Percentiles rank a stretch among this genome's conserved stretches.
phyloP scores from a whole-genome alignment of 371 early-diverging fungal species.

The Mucor irregularis region DNA sequence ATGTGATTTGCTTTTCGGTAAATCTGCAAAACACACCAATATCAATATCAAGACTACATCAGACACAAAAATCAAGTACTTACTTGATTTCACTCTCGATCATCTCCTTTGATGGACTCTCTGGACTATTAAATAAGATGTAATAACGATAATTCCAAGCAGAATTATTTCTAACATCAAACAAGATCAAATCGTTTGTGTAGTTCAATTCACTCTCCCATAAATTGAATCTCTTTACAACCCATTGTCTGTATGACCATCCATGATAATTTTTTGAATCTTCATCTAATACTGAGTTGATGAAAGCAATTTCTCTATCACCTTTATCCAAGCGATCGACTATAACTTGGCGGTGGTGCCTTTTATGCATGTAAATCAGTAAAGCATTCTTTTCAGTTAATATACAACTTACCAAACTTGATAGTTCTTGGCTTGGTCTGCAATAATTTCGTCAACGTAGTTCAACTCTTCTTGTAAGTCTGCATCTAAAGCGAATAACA shows the following conservation, averaged over 20 bases:
- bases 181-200: slow-evolving; percentile 65
- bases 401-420: slow-evolving; percentile 84
- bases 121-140: slow-evolving; percentile 57
- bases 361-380: too few species aligned
- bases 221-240: slow-evolving; percentile 71
- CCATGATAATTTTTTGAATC: slow-evolving; percentile 98
- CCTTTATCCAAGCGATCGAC: slow-evolving; percentile 62
- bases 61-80: slow-evolving; percentile 10
- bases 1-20: slow-evolving; percentile 62
- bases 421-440: slow-evolving; percentile 87
- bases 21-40: too few species aligned
- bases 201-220: slow-evolving; percentile 81
- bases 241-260: slow-evolving; percentile 95
- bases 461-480: slow-evolving; percentile 75
- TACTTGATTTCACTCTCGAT: slow-evolving; percentile 68
- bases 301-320: slow-evolving; percentile 66
- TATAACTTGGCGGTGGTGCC: slow-evolving; percentile 85
- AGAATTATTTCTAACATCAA: slow-evolving; percentile 94
- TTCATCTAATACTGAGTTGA: slow-evolving; percentile 66
- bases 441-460: slow-evolving; percentile 70
- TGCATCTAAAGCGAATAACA: slow-evolving; percentile 62
- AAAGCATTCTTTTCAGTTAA: too few species aligned
- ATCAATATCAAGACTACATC: not conserved
- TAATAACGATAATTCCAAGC: slow-evolving; percentile 97
- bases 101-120: slow-evolving; percentile 33